Conservation (phyloP, 805 yeast genomes). For the Lipomyces kockii region DNA sequence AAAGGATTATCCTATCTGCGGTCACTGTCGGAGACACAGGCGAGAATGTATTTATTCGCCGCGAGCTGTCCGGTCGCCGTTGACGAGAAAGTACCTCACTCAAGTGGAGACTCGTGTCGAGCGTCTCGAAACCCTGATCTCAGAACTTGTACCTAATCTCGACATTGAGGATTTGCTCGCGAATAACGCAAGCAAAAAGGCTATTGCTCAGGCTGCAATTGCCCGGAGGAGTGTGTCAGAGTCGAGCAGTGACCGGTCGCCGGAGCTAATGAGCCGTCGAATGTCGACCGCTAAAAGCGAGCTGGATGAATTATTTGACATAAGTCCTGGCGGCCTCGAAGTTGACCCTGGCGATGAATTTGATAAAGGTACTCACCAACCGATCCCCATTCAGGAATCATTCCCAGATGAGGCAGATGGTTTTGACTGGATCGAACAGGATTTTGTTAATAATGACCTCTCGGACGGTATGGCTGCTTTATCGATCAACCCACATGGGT, state of each 20-base stretch:
- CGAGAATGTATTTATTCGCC: slow-evolving; percentile 85
- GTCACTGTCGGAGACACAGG: slow-evolving; percentile 70
- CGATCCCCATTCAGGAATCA: slow-evolving; percentile 40
- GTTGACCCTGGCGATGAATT: slow-evolving; percentile 12
- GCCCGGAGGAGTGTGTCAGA: slow-evolving; percentile 9
- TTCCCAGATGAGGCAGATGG: slow-evolving; percentile 56
- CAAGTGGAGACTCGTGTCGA: slow-evolving; percentile 66
- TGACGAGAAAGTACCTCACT: slow-evolving; percentile 75
- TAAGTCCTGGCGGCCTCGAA: slow-evolving; percentile 6
- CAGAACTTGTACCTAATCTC: slow-evolving; percentile 53
- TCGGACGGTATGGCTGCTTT: slow-evolving; percentile 71
- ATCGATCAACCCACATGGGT: slow-evolving; percentile 55
- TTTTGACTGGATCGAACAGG: slow-evolving; percentile 65
- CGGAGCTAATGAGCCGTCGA: slow-evolving; percentile 12
- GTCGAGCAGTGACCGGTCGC: slow-evolving; percentile 23
- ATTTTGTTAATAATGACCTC: slow-evolving; percentile 42
- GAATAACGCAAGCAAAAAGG: slow-evolving; percentile 30
- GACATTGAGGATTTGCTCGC: slow-evolving; percentile 51
- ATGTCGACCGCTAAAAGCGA: slow-evolving; percentile 21
- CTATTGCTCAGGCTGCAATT: slow-evolving; percentile 18
- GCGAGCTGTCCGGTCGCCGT: slow-evolving; percentile 73
- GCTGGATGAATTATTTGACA: slow-evolving; percentile 14
- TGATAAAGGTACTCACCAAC: slow-evolving; percentile 23
- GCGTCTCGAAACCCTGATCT: slow-evolving; percentile 53
- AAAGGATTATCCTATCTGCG: slow-evolving; percentile 74